Evolutionary conservation across 2,329 filamentous ascomycete species (phyloP), one percentile per base, ranked within the genome.

Genomic region (Fusarium sp.): DNA sequence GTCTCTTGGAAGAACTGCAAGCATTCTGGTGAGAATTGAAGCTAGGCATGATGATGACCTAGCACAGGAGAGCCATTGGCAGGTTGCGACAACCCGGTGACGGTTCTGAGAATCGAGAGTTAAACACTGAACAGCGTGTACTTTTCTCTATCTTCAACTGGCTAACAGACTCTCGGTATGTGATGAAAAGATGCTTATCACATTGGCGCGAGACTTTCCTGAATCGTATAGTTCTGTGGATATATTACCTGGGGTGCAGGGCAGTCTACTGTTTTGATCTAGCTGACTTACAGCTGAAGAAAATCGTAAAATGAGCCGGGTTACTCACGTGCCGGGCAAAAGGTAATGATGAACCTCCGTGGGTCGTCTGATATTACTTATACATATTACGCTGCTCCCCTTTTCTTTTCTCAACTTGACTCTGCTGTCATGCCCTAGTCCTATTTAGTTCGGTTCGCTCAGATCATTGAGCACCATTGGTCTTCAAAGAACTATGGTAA

Each of bases 311-410:
- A 32, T 14, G 32, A 32, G 45, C 45, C 4, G 7, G 14, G 10
- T 3, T 6, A 3, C 22, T 18, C 20, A 32, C 2, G n/a, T 6
- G 13, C 15, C 7, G 10, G 5, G 10, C 14, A 18, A 17, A 24
- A 6, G 4, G 26, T 22, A 12, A 24, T 5, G 0, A 9, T 50
- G 7, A 13, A 15, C 22, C 17, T 32, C 15, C 15, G 10, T 24
- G 28, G 22, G 20, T 13, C 28, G 32, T n/a, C 14, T 48, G 1
- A 17, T 32, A n/a, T 48, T 5, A 3, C 32, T 32, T 32, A 32
- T 32, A 32, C 32, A 48, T 30, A 8, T 22, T n/a, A n/a, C 4
- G 11, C 13, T 48, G 20, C 17, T 32, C 4, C 13, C n/a, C 26
- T 17, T 15, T 48, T n/a, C 26, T n/a, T 48, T 32, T 32, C 13